Percentiles rank a stretch among this genome's conserved stretches.
Conservation (phyloP, 2,329 filamentous ascomycete genomes). For the Colletotrichum lentis region DNA sequence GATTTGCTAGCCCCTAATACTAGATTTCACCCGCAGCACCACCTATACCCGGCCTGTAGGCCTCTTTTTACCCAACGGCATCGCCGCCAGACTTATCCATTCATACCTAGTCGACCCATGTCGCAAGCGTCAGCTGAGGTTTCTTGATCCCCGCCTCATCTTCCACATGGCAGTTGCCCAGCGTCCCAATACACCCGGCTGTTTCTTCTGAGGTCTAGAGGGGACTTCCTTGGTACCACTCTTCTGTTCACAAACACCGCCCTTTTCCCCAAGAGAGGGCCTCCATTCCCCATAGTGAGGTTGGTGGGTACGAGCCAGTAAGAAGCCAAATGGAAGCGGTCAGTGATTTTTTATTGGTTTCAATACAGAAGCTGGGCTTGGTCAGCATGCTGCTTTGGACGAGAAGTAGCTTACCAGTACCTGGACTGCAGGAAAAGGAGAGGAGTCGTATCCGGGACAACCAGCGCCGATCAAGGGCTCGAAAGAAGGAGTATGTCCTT, state of each 20-base stretch:
- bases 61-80: constrained; percentile 1
- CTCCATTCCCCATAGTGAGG: neutral
- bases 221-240: constrained; percentile 1
- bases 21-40: constrained; percentile 28
- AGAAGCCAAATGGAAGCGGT: constrained; percentile 34
- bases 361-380: neutral
- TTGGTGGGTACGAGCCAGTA: neutral
- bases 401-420: constrained; percentile 27
- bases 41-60: constrained; percentile 2
- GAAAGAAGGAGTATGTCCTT: constrained; percentile 76
- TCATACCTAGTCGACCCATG: constrained; percentile 16
- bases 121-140: constrained; percentile 24
- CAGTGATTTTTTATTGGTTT: constrained; percentile 12
- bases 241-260: neutral
- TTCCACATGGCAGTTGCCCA: constrained; percentile 22
- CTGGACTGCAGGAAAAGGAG: constrained; percentile 30
- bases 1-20: constrained; percentile 20
- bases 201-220: neutral
- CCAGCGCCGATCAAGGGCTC: constrained; percentile 77
- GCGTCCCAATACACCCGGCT: constrained; percentile 12
- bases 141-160: constrained; percentile 14
- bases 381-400: neutral
- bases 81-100: constrained; percentile 11
- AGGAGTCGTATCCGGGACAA: constrained; percentile 73
- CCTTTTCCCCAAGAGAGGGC: neutral